Conservation (phyloP, 129 eudicot species). For the Daucus carota region DH1_v3.0 NC_030383.2:5401501-5402000, state of each 20-base stretch:
- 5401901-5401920: not conserved
- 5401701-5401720: constrained; percentile 10
- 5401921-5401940: not conserved
- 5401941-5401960: not conserved
- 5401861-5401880: constrained; percentile 84
- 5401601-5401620: constrained; percentile 83
- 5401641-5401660: constrained; percentile 77
- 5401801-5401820: constrained; percentile 67
- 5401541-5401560: constrained; percentile 86
- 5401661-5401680: constrained; percentile 13
- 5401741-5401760: not conserved
- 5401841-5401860: constrained; percentile 90
- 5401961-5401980: constrained; percentile 32
- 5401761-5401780: not conserved
- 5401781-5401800: not conserved
- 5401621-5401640: constrained; percentile 79
- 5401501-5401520: constrained; percentile 57
- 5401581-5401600: constrained; percentile 78
- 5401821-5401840: constrained; percentile 88
- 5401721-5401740: constrained; percentile 11
- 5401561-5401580: constrained; percentile 85
- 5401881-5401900: constrained; percentile 59
- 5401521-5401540: constrained; percentile 62
- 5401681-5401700: constrained; percentile 13
- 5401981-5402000: constrained; percentile 45